Conservation (phyloP, 2,329 filamentous ascomycete genomes). For the Aspergillus amoenus region DNA sequence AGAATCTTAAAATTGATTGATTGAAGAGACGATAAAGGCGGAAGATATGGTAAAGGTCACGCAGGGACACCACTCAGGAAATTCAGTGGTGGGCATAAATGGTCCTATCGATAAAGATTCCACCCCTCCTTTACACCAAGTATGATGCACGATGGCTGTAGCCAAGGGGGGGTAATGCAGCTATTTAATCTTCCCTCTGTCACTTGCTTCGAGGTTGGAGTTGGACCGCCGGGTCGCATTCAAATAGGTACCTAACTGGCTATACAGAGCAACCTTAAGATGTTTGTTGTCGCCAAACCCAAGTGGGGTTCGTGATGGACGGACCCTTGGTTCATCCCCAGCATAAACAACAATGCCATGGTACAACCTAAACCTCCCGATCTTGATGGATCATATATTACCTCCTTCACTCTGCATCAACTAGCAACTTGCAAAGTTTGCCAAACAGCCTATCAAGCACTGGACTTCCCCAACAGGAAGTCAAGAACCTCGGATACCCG, state of each 20-base stretch:
- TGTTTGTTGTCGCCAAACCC: slow-evolving; percentile 18
- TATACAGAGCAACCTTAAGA: neutral
- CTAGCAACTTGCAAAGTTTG: neutral
- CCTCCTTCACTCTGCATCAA: neutral
- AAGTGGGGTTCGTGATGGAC: slow-evolving; percentile 17
- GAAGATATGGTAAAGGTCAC: slow-evolving; percentile 18
- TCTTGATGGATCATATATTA: neutral
- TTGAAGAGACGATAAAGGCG: slow-evolving; percentile 3
- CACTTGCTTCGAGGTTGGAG: neutral
- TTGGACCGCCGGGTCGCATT: neutral
- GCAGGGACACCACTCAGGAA: slow-evolving; percentile 29
- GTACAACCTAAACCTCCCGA: neutral
- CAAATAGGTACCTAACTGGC: neutral
- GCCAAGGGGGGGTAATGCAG: slow-evolving; percentile 2
- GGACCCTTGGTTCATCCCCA: slow-evolving; percentile 18
- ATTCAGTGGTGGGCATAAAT: slow-evolving; percentile 13
- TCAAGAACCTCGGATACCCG: slow-evolving; percentile 13
- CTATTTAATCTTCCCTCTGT: slow-evolving; percentile 1
- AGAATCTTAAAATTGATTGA: neutral
- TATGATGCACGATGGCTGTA: slow-evolving; percentile 5
- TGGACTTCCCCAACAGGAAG: slow-evolving; percentile 3
- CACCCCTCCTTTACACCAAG: slow-evolving; percentile 26
- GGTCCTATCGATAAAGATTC: slow-evolving; percentile 32
- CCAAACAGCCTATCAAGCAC: neutral
- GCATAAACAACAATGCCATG: slow-evolving; percentile 6